These are phyloP conservation scores for Saccharomycopsis synnaedendra DNA, from an alignment of 805 yeast genomes.

Conservation along the genomic window DNA sequence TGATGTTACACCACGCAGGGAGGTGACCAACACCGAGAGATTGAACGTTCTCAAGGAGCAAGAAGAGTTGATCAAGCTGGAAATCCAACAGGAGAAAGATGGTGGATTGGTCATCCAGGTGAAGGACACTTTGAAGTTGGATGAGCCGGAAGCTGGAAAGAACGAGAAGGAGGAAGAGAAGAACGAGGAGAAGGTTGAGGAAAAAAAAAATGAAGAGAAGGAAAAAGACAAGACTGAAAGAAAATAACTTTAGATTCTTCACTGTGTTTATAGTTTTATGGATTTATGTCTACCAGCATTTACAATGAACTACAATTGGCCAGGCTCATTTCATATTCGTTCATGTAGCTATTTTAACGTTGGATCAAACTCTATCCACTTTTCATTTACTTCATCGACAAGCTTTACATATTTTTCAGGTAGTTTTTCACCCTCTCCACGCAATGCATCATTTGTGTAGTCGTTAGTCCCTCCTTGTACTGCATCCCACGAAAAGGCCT, in stretches of 20 bases:
- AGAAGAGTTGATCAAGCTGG: constrained; percentile 76
- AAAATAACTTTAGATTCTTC: no score
- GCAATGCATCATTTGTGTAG: constrained; percentile 3
- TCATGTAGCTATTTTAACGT: background rate
- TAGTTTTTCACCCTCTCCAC: constrained; percentile 5
- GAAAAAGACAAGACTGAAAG: no score
- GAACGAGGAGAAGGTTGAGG: background rate
- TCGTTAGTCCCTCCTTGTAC: constrained; percentile 2
- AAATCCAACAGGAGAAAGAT: constrained; percentile 64
- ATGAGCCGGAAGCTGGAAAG: constrained; percentile 14
- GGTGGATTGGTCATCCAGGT: constrained; percentile 40
- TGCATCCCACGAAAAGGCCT: constrained; percentile 18
- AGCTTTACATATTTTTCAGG: background rate
- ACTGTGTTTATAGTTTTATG: no score
- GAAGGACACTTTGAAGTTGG: constrained; percentile 37
- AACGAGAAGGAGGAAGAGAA: background rate
- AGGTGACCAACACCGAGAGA: constrained; percentile 52
- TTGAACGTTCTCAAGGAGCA: constrained; percentile 69
- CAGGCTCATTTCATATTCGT: no score
- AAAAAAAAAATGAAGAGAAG: background rate
- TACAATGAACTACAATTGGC: background rate
- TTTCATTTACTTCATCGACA: constrained; percentile 1
- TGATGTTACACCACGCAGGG: constrained; percentile 45
- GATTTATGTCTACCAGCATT: no score
- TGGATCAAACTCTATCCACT: constrained; percentile 7